Conservation (phyloP, 768 basidiomycete species). For the Rhodotorula paludigena region DNA sequence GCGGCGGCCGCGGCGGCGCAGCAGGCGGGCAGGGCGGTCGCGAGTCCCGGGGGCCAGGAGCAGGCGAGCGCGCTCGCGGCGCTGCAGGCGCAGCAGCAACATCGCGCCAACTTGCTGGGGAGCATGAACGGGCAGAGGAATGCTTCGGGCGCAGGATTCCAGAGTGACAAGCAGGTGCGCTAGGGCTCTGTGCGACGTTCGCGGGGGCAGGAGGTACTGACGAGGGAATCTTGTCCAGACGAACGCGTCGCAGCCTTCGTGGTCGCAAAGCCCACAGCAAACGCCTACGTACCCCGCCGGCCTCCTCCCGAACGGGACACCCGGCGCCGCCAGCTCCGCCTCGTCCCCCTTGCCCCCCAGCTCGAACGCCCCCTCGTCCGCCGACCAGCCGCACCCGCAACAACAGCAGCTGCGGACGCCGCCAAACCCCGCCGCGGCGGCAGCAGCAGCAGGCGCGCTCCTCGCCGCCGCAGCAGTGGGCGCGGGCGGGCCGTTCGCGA, state of each 20-base stretch:
- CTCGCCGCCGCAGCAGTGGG: neutral
- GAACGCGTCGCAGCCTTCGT: slow-evolving; percentile 14
- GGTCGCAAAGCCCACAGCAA: slow-evolving; percentile 20
- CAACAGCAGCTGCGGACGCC: slow-evolving; percentile 25
- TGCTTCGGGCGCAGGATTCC: neutral
- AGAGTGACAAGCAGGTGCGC: slow-evolving; percentile 23
- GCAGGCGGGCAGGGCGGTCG: slow-evolving; percentile 1
- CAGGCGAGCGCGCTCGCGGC: slow-evolving; percentile 39
- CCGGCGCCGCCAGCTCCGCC: neutral
- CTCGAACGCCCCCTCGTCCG: neutral
- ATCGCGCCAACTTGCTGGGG: slow-evolving; percentile 35
- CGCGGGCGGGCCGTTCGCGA: neutral
- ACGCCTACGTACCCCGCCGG: slow-evolving; percentile 12
- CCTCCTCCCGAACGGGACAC: slow-evolving; percentile 21
- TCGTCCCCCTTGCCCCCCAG: slow-evolving; percentile 18
- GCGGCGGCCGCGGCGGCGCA: neutral
- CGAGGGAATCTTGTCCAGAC: too few species aligned
- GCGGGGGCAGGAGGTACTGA: too few species aligned
- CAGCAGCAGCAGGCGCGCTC: slow-evolving; percentile 30
- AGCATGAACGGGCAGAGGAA: slow-evolving; percentile 32
- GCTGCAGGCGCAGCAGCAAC: slow-evolving; percentile 32
- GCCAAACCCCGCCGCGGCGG: slow-evolving; percentile 43
- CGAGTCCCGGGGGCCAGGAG: slow-evolving; percentile 14
- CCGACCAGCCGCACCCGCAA: slow-evolving; percentile 21
- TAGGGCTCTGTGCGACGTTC: too few species aligned